phyloP scores from a whole-genome alignment of 2,329 filamentous ascomycete species.

The Cladobotryum mycophilum region DNA sequence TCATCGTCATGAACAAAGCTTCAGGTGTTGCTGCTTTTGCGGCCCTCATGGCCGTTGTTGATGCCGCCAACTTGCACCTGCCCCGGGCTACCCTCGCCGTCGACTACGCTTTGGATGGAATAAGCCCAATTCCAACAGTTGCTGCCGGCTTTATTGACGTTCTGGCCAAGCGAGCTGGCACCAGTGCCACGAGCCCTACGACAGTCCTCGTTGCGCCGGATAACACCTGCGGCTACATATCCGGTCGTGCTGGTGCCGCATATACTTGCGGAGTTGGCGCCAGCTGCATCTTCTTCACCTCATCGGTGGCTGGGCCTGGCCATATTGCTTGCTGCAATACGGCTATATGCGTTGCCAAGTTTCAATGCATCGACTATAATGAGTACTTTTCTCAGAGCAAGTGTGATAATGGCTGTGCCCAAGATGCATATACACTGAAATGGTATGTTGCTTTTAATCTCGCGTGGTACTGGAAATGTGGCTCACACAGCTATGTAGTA shows the following conservation, averaged over 20 bases:
- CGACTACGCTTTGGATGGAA: slow-evolving; percentile 28
- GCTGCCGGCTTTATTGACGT: slow-evolving; percentile 31
- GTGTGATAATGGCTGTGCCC: slow-evolving; percentile 35
- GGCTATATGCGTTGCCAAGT: slow-evolving; percentile 27
- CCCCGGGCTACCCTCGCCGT: slow-evolving; percentile 30
- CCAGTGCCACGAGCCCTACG: slow-evolving; percentile 11
- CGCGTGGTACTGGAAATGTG: too few species aligned
- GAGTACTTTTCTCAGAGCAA: slow-evolving; percentile 27
- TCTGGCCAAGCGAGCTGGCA: slow-evolving; percentile 15
- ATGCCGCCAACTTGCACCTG: slow-evolving; percentile 22
- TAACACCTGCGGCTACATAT: slow-evolving; percentile 46
- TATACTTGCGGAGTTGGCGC: slow-evolving; percentile 32
- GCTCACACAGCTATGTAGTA: slow-evolving; percentile 23
- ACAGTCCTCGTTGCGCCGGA: slow-evolving; percentile 40
- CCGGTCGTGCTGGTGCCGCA: slow-evolving; percentile 31
- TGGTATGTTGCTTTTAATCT: slow-evolving; percentile 29
- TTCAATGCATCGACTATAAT: slow-evolving; percentile 34
- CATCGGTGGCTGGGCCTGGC: slow-evolving; percentile 24
- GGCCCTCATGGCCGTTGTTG: slow-evolving; percentile 26
- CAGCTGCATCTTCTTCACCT: slow-evolving; percentile 37
- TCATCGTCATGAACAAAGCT: slow-evolving; percentile 17
- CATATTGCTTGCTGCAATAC: slow-evolving; percentile 37
- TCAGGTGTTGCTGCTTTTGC: slow-evolving; percentile 15
- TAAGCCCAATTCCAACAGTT: slow-evolving; percentile 36
- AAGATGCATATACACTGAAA: slow-evolving; percentile 38